Evolutionary conservation across 2,329 filamentous ascomycete genomes (phyloP), one percentile per base, ranked within the genome.

Genomic region (Teratosphaeria pseudoeucalypti): DNA sequence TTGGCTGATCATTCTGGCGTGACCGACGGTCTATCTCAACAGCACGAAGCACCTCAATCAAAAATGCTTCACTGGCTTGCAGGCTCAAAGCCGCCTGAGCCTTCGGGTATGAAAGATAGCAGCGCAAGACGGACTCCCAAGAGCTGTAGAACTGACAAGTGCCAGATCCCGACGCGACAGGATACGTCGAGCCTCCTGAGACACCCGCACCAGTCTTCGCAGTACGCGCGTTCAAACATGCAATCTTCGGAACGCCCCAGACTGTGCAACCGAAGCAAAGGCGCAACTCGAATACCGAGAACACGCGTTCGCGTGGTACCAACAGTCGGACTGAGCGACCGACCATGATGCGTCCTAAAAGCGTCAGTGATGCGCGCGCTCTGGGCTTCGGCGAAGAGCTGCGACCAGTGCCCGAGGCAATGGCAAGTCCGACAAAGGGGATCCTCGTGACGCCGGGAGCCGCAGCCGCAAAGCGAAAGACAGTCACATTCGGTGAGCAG

Each of bases 121-220:
- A 23, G 9, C 43, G 43, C 43, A 19, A n/a, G n/a, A 49, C 43
- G 23, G 23, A 49, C 43, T 9, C 19, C 11, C 16, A 19, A 49
- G 43, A 47, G 16, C 14, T n/a, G 23, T 23, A 23, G 23, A 23
- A 16, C 16, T 49, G n/a, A 67, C 34, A 27, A 19, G 32, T 26
- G n/a, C 26, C 56, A 69, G 69, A 70, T 58, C 63, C 67, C 9
- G 68, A 69, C 60, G 70, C 76, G 53, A 74, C 73, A n/a, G 75
- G 73, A 52, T 73, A 76, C 60, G 68, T 80, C 60, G 83, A 85
- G 52, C 75, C 80, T 6, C 84, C 83, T 56, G 82, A 85, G 64
- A 87, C 85, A 1, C 85, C 85, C 9, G 85, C 84, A 54, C 84
- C 84, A 54, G 78, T 86, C 26, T 88, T 88, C 69, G 84, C 84